phyloP scores from a whole-genome alignment of 805 yeast genomes.

The Soucietia sequanensis region DNA sequence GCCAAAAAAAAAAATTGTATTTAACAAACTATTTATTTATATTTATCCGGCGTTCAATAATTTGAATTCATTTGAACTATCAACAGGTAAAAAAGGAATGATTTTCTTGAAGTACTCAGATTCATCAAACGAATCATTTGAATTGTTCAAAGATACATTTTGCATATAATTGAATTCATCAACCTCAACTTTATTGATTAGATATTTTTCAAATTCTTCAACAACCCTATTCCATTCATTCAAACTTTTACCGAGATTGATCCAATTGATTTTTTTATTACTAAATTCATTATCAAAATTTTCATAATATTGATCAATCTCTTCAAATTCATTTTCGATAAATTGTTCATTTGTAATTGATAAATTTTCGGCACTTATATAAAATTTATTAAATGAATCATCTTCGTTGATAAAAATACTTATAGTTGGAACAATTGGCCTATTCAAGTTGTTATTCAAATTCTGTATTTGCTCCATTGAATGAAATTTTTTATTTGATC shows the following conservation, averaged over 20 bases:
- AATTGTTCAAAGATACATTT: not conserved
- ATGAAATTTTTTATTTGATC: not conserved
- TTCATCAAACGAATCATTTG: conserved; percentile 20
- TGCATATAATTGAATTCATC: conserved; percentile 20
- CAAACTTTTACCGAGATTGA: conserved; percentile 45
- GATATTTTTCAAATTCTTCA: conserved; percentile 45
- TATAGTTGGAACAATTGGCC: conserved; percentile 22
- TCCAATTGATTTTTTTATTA: conserved; percentile 14
- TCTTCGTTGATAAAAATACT: conserved; percentile 34
- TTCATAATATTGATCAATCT: conserved; percentile 3
- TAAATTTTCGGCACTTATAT: conserved; percentile 30
- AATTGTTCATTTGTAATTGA: conserved; percentile 6
- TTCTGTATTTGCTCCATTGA: not conserved
- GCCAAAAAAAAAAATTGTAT: too few relatives aligned
- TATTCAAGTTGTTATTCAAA: conserved; percentile 1
- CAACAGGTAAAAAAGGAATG: conserved; percentile 40
- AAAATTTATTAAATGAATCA: conserved; percentile 18
- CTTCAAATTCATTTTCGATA: conserved; percentile 5
- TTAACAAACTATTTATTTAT: not conserved
- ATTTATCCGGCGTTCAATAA: conserved; percentile 27
- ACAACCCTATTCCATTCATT: conserved; percentile 52
- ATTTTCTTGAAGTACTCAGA: conserved; percentile 33
- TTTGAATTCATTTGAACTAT: conserved; percentile 27
- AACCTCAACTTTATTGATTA: conserved; percentile 27
- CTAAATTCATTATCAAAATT: conserved; percentile 2